Evolutionary conservation across 352 stramenopile species (phyloP).

Genomic region (Albugo laibachii): DNA sequence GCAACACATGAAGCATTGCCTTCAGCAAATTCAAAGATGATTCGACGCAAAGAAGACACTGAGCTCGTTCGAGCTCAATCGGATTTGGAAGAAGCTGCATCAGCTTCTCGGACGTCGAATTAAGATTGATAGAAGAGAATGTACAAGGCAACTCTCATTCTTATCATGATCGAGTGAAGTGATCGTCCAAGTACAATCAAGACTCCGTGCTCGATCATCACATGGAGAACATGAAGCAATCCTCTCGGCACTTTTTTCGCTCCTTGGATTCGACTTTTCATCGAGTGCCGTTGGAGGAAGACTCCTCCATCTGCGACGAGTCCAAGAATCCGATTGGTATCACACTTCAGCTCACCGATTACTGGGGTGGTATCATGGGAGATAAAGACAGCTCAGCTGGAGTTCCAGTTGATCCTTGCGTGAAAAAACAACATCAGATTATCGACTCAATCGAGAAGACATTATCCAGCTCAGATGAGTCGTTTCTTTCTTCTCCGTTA

Average conservation of each 20-base stretch:
- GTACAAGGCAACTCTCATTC: neutral
- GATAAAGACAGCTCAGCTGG: conserved; percentile 1
- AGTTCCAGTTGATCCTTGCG: neutral
- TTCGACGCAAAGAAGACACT: neutral
- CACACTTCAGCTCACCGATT: conserved; percentile 5
- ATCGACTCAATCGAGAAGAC: neutral
- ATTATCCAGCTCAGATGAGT: neutral
- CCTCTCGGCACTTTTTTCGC: conserved; percentile 3
- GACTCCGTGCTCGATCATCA: conserved; percentile 5
- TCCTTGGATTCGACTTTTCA: conserved; percentile 4
- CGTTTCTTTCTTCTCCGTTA: neutral
- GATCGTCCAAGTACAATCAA: conserved; percentile 5
- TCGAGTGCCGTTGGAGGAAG: conserved; percentile 1
- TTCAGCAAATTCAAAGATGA: conserved; percentile 1
- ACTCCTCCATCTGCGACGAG: conserved; percentile 1
- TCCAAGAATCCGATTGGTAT: conserved; percentile 4
- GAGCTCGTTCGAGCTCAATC: conserved; percentile 1
- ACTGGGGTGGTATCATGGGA: conserved; percentile 5
- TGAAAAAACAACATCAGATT: neutral
- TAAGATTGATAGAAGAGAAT: neutral
- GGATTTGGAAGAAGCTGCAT: neutral
- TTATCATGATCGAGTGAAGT: conserved; percentile 3
- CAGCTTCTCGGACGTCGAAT: conserved; percentile 1
- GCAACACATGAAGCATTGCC: neutral
- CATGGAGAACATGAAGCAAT: conserved; percentile 1